Evolutionary conservation across 2,329 filamentous ascomycete species (phyloP).

Genomic region (Periconia sp.): DNA sequence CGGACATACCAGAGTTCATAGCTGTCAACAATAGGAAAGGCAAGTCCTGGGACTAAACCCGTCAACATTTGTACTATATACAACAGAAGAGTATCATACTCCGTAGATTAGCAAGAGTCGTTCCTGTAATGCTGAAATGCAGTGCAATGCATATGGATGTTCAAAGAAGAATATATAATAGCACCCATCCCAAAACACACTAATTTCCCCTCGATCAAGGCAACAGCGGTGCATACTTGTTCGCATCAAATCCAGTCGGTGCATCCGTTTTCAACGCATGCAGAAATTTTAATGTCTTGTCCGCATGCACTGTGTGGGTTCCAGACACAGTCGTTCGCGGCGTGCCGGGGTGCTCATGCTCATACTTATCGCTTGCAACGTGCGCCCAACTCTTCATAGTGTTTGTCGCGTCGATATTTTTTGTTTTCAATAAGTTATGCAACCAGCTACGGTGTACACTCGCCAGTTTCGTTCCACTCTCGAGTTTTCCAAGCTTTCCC

Average conservation of each 20-base stretch:
- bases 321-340: background rate
- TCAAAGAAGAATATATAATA: too few relatives aligned
- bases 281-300: slow-evolving; percentile 10
- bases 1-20: too few relatives aligned
- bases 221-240: slow-evolving; percentile 4
- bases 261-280: slow-evolving; percentile 4
- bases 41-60: too few relatives aligned
- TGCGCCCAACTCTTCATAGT: slow-evolving; percentile 10
- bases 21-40: too few relatives aligned
- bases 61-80: too few relatives aligned
- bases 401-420: slow-evolving; percentile 8
- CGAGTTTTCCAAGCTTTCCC: slow-evolving; percentile 1
- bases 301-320: slow-evolving; percentile 1
- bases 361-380: slow-evolving; percentile 2
- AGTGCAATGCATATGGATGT: too few relatives aligned
- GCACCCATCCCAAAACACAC: too few relatives aligned
- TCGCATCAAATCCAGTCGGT: slow-evolving; percentile 5
- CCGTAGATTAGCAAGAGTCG: background rate
- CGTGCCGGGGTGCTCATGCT: slow-evolving; percentile 2
- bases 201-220: background rate
- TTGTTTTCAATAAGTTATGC: slow-evolving; percentile 1
- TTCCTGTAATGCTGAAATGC: background rate
- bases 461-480: background rate
- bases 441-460: slow-evolving; percentile 8
- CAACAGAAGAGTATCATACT: slow-evolving; percentile 1